phyloP scores from a whole-genome alignment of 495 filamentous ascomycete species.

The Penicillium bovifimosum region DNA sequence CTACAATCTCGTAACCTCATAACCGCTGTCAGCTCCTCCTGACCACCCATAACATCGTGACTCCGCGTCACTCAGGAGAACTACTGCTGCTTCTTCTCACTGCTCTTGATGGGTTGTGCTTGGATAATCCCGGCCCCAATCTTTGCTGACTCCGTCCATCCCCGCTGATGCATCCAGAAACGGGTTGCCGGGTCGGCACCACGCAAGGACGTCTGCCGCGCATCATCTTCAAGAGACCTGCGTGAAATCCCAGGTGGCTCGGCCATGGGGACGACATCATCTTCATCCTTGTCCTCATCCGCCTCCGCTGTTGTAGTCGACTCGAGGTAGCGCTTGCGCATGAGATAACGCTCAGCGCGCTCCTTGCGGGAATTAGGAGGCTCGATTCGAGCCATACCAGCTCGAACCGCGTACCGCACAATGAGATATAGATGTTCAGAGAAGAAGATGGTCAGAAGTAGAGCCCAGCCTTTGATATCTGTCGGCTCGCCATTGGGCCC shows the following conservation, averaged over 20 bases:
- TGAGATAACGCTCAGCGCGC: conserved; percentile 63
- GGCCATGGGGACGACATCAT: conserved; percentile 9
- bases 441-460: conserved; percentile 79
- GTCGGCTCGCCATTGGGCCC: conserved; percentile 52
- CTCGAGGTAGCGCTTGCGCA: conserved; percentile 68
- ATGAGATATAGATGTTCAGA: conserved; percentile 82
- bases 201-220: conserved; percentile 48
- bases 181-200: conserved; percentile 51
- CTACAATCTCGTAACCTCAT: not conserved
- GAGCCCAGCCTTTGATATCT: conserved; percentile 70
- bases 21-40: not conserved
- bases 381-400: conserved; percentile 72
- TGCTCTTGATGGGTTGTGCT: conserved; percentile 33
- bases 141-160: conserved; percentile 54
- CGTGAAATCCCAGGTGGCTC: conserved; percentile 36
- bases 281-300: conserved; percentile 24
- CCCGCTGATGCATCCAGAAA: conserved; percentile 66
- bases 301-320: conserved; percentile 28
- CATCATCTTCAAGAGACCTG: conserved; percentile 59
- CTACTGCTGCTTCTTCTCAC: conserved; percentile 56
- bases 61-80: not conserved
- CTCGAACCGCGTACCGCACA: conserved; percentile 61
- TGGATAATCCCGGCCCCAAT: conserved; percentile 55
- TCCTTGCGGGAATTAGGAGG: conserved; percentile 79
- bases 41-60: not conserved